These are phyloP conservation scores for Penicillium decumbens DNA, from an alignment of 2,329 filamentous ascomycete species.

Conservation along the genomic window DNA sequence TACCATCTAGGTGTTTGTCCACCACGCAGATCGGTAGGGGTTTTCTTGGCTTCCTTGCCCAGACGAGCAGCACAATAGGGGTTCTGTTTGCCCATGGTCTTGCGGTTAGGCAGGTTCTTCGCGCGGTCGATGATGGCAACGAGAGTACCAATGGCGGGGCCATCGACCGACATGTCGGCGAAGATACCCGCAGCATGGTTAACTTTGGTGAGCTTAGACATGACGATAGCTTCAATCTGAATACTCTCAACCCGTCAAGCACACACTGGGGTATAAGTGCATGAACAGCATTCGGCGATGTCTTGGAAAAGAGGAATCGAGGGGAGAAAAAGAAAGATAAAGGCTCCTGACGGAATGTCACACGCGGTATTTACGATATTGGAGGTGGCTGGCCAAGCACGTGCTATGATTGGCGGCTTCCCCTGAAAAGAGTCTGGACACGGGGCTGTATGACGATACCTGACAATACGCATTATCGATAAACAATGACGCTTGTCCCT, in stretches of 20 bases:
- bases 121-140: slow-evolving; percentile 89
- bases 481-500: slow-evolving; percentile 3
- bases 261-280: neutral
- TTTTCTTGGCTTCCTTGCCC: slow-evolving; percentile 97
- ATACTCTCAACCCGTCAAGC: slow-evolving; percentile 1
- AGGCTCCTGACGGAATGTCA: slow-evolving; percentile 17
- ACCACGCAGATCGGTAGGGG: slow-evolving; percentile 84
- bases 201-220: slow-evolving; percentile 52
- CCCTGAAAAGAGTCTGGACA: slow-evolving; percentile 18
- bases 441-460: slow-evolving; percentile 11
- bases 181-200: slow-evolving; percentile 89
- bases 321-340: slow-evolving; percentile 16
- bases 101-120: slow-evolving; percentile 93
- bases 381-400: slow-evolving; percentile 18
- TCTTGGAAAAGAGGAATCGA: slow-evolving; percentile 6
- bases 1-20: slow-evolving; percentile 96
- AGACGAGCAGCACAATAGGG: slow-evolving; percentile 91
- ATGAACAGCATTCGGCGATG: slow-evolving; percentile 8
- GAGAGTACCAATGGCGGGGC: slow-evolving; percentile 86
- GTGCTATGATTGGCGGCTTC: slow-evolving; percentile 14
- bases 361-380: slow-evolving; percentile 21
- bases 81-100: slow-evolving; percentile 97
- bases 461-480: slow-evolving; percentile 15
- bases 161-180: slow-evolving; percentile 88
- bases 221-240: slow-evolving; percentile 8